phyloP scores from a whole-genome alignment of 2,329 filamentous ascomycete genomes.

The Ceratocystis cubensis region DNA sequence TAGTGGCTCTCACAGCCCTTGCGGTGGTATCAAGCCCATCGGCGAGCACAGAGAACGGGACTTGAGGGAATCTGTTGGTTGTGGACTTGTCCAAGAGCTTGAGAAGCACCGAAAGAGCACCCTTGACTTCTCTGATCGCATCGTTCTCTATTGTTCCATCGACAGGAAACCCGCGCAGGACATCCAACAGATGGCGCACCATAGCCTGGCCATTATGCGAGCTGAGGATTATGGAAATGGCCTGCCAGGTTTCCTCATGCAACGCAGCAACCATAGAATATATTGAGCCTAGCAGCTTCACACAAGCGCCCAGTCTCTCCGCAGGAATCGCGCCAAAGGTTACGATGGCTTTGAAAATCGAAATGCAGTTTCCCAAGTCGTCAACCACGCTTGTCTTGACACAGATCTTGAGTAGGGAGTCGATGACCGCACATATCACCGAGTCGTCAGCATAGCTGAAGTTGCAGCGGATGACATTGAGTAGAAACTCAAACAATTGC shows the following conservation, averaged over 20 bases:
- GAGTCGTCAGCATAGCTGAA: slow-evolving; percentile 54
- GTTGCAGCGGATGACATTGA: slow-evolving; percentile 63
- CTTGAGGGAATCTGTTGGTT: slow-evolving; percentile 44
- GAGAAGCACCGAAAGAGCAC: slow-evolving; percentile 49
- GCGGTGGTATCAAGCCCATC: slow-evolving; percentile 38
- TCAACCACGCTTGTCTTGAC: slow-evolving; percentile 50
- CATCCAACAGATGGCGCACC: slow-evolving; percentile 51
- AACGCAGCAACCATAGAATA: slow-evolving; percentile 52
- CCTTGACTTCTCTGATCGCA: slow-evolving; percentile 44
- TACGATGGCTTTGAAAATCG: slow-evolving; percentile 56
- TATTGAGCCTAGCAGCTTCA: slow-evolving; percentile 60
- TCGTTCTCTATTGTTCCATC: slow-evolving; percentile 40
- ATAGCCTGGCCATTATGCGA: slow-evolving; percentile 63
- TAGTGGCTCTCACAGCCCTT: slow-evolving; percentile 15
- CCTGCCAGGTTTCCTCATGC: slow-evolving; percentile 55
- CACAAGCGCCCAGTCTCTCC: slow-evolving; percentile 49
- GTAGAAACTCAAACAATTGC: slow-evolving; percentile 51
- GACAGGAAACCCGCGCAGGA: slow-evolving; percentile 39
- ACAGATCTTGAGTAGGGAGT: slow-evolving; percentile 52
- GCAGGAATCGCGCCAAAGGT: slow-evolving; percentile 59
- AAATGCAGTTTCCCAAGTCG: slow-evolving; percentile 55
- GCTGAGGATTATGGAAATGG: slow-evolving; percentile 55
- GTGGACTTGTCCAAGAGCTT: slow-evolving; percentile 47
- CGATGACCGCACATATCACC: slow-evolving; percentile 49
- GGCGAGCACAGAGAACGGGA: slow-evolving; percentile 47